Evolutionary conservation across 257 asterid species (phyloP), one percentile per base, ranked within the genome.

Genomic region (Rehmannia glutinosa): DNA sequence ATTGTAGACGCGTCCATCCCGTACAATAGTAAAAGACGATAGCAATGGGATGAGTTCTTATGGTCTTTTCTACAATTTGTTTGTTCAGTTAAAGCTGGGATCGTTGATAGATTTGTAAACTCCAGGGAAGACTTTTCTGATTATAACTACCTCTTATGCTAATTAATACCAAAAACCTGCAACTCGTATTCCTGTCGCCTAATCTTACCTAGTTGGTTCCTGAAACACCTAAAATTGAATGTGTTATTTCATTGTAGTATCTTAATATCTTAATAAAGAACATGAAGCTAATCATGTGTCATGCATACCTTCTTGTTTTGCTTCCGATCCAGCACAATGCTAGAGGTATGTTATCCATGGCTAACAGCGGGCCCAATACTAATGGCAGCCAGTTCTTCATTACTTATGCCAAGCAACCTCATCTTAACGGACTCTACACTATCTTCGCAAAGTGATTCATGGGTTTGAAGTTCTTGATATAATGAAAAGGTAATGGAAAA

Each of bases 401-500:
- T 33, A 62, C 81, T 35, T 91, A 91, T 53, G 97, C 68, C 45
- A 94, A 91, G 68, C 96, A 84, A 51, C 99, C 99, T 65, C 99
- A 94, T 81, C 97, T 91, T 64, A 91, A 94, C 51, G 97, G 97
- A 50, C 76, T 80, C 70, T 88, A 87, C 62, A 94, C 97, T 70
- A 87, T 94, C 76, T 91, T 94, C 7, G 97, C 41, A 94, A 91
- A 83, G 96, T 91, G 71, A 91, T 94, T 66, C 99, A 91, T 74
- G 99, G 97, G 30, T 85, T 88, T 64, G 99, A 93, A 87, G 92
- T 91, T 63, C 97, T 93, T 71, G 97, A 94, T 72, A 75, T 92
- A 42, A 92, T 92, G 98, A 92, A 75, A 89, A 92, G 98, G 98
- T 94, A 47, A 94, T 94, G 99, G 99, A 94, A 76, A 91, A 94